These are phyloP conservation scores for Rhodamnia rubescens DNA, from an alignment of 345 rosid species.

Conservation along the genomic window DNA sequence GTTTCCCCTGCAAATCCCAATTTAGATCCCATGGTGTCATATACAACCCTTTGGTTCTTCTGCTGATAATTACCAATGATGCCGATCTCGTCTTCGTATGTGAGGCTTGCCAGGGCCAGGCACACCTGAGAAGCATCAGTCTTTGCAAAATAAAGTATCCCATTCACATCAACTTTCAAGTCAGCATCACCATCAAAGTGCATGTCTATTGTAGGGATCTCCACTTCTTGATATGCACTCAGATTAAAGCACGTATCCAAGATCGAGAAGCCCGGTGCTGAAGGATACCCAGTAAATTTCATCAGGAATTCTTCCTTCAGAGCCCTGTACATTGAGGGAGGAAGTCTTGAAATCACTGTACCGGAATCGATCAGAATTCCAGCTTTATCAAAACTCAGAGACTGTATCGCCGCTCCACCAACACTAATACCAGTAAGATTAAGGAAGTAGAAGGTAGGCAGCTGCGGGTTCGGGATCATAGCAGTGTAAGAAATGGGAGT, in stretches of 20 bases:
- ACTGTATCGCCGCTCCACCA: slow-evolving; percentile 40
- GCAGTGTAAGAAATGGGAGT: slow-evolving; percentile 58
- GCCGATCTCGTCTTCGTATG: slow-evolving; percentile 49
- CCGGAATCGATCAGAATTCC: slow-evolving; percentile 74
- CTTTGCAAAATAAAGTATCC: slow-evolving; percentile 67
- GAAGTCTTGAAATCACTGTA: slow-evolving; percentile 71
- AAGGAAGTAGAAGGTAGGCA: slow-evolving; percentile 63
- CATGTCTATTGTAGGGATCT: slow-evolving; percentile 52
- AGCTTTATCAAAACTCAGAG: slow-evolving; percentile 26
- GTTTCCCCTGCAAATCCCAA: slow-evolving; percentile 67
- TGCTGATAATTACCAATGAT: slow-evolving; percentile 84
- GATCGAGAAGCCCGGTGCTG: slow-evolving; percentile 63
- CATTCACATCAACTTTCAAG: slow-evolving; percentile 52
- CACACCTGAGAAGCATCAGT: slow-evolving; percentile 73
- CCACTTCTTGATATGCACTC: slow-evolving; percentile 51
- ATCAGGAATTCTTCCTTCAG: slow-evolving; percentile 58
- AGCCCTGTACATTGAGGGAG: slow-evolving; percentile 63
- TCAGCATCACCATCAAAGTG: slow-evolving; percentile 46
- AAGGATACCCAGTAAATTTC: slow-evolving; percentile 55
- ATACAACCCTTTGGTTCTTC: slow-evolving; percentile 73
- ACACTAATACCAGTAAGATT: slow-evolving; percentile 60
- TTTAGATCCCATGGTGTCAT: slow-evolving; percentile 56
- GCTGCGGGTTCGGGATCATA: slow-evolving; percentile 45
- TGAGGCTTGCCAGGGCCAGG: slow-evolving; percentile 76
- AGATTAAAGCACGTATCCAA: slow-evolving; percentile 83